These are phyloP conservation scores for Trichoderma oligosporum DNA, from an alignment of 2,329 filamentous ascomycete genomes.

Conservation along the genomic window DNA sequence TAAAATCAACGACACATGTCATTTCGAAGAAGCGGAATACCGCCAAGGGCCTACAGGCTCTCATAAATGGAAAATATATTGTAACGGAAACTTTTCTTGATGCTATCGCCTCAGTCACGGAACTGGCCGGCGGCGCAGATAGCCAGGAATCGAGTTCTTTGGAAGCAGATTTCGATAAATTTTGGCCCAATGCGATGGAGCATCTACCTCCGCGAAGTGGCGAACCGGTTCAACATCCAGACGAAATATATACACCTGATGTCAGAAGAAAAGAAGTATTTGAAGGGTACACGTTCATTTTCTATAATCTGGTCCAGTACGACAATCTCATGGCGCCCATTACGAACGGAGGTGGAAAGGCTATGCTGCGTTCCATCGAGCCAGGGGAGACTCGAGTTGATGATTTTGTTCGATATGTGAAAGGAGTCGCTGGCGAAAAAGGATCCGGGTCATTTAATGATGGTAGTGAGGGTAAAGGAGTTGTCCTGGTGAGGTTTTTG, in stretches of 20 bases:
- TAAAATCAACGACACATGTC: conserved; percentile 74
- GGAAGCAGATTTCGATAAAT: conserved; percentile 72
- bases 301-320: conserved; percentile 72
- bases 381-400: conserved; percentile 63
- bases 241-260: conserved; percentile 70
- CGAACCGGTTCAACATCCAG: conserved; percentile 67
- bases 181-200: conserved; percentile 72
- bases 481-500: conserved; percentile 73
- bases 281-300: conserved; percentile 82
- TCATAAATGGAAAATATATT: conserved; percentile 76
- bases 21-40: conserved; percentile 88
- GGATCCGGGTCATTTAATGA: conserved; percentile 61
- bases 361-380: conserved; percentile 60
- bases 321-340: conserved; percentile 72
- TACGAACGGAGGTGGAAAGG: conserved; percentile 77
- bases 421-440: conserved; percentile 69
- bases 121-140: conserved; percentile 44
- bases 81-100: conserved; percentile 72
- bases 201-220: conserved; percentile 71
- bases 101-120: conserved; percentile 61
- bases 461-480: conserved; percentile 62
- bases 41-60: conserved; percentile 76
- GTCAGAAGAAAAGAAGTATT: conserved; percentile 66
- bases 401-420: conserved; percentile 76
- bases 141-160: conserved; percentile 53